Evolutionary conservation across 768 basidiomycete species (phyloP).

Genomic region (Mycena indigotica): DNA sequence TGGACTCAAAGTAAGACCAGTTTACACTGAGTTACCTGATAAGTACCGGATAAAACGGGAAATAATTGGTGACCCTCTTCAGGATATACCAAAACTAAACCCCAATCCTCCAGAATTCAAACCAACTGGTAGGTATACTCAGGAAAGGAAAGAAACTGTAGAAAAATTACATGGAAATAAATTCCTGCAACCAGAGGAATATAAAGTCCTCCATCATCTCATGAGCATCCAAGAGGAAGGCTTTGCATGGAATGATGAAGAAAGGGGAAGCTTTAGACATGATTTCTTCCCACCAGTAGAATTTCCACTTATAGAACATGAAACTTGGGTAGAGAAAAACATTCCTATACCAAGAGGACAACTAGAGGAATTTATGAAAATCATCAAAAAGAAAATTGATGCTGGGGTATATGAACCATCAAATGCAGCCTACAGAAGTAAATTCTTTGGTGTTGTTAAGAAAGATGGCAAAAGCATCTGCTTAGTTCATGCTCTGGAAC

Average conservation of each 20-base stretch:
- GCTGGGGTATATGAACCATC: slow-evolving; percentile 16
- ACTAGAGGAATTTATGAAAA: slow-evolving; percentile 14
- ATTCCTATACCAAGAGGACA: slow-evolving; percentile 22
- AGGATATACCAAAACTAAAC: slow-evolving; percentile 17
- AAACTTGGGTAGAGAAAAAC: slow-evolving; percentile 25
- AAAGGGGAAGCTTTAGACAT: slow-evolving; percentile 10
- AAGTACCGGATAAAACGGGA: slow-evolving; percentile 19
- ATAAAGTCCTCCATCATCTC: slow-evolving; percentile 26
- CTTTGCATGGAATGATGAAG: slow-evolving; percentile 12
- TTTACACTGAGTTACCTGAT: slow-evolving; percentile 22
- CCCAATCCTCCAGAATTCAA: slow-evolving; percentile 23
- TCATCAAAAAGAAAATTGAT: slow-evolving; percentile 20
- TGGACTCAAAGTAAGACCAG: slow-evolving; percentile 20
- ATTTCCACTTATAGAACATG: slow-evolving; percentile 29
- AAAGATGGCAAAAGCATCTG: slow-evolving; percentile 28
- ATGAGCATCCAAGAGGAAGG: slow-evolving; percentile 24
- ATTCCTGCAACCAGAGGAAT: slow-evolving; percentile 31
- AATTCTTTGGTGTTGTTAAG: slow-evolving; percentile 35
- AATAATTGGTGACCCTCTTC: slow-evolving; percentile 31
- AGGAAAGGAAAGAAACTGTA: slow-evolving; percentile 23
- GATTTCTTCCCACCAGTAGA: slow-evolving; percentile 16
- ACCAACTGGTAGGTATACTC: slow-evolving; percentile 20
- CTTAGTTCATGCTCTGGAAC: slow-evolving; percentile 30
- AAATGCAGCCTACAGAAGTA: slow-evolving; percentile 27
- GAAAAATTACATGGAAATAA: slow-evolving; percentile 24